phyloP scores from a whole-genome alignment of 192 early-diverging fungal species.

The Coemansia nantahalensis region DNA sequence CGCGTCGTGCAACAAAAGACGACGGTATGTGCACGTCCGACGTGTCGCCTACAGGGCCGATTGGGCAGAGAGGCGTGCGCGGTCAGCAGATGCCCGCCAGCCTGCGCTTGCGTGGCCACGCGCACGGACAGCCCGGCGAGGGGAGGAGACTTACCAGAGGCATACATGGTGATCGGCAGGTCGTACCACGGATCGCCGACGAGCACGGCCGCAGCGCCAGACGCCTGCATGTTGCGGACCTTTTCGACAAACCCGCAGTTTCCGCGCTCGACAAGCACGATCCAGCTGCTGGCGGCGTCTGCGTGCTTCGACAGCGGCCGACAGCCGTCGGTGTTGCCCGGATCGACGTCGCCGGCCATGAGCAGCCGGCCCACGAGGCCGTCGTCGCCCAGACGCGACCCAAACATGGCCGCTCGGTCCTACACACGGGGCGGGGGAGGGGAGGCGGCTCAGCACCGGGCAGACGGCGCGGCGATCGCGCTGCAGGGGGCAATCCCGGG shows the following conservation, averaged over 20 bases:
- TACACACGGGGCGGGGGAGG: conserved; percentile 3
- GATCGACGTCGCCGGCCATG: conserved; percentile 55
- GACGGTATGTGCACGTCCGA: conserved; percentile 85
- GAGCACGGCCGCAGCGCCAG: conserved; percentile 80
- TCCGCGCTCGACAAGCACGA: conserved; percentile 87
- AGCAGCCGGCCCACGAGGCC: conserved; percentile 70
- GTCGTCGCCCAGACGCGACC: conserved; percentile 70
- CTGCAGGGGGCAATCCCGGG: too few relatives aligned
- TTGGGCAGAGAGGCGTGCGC: background rate
- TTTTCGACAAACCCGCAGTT: conserved; percentile 88
- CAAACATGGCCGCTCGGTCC: conserved; percentile 85
- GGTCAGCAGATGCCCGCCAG: background rate
- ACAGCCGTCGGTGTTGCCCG: conserved; percentile 61
- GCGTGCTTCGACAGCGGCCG: conserved; percentile 43
- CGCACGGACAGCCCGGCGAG: too few relatives aligned
- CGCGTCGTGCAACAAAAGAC: conserved; percentile 74
- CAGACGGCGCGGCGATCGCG: too few relatives aligned
- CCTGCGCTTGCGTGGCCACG: too few relatives aligned
- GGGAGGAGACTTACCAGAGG: conserved; percentile 56
- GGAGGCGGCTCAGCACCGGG: too few relatives aligned
- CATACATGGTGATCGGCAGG: conserved; percentile 84
- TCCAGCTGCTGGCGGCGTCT: conserved; percentile 58
- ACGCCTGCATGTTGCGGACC: conserved; percentile 84
- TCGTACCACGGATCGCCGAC: conserved; percentile 80
- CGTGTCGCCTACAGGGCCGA: conserved; percentile 61